Evolutionary conservation across 768 basidiomycete species (phyloP).

Genomic region (Dioszegia crocea): DNA sequence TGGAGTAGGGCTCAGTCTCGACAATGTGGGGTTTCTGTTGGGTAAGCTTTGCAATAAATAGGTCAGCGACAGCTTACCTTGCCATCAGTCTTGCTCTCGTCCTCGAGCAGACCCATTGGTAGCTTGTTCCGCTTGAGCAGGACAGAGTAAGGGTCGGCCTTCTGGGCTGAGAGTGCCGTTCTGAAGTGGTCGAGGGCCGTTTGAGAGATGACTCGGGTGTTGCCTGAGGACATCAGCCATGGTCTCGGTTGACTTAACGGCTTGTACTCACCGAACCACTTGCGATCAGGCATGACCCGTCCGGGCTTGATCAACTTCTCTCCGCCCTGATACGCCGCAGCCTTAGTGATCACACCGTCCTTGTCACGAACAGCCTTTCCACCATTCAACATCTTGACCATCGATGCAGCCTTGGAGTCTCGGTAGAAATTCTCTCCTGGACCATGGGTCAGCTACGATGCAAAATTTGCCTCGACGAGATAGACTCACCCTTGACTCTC

Average conservation of each 20-base stretch:
- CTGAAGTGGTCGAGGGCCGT: constrained; percentile 94
- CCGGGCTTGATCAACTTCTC: constrained; percentile 86
- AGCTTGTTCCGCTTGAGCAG: constrained; percentile 89
- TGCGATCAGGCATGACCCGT: constrained; percentile 84
- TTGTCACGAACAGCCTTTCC: constrained; percentile 86
- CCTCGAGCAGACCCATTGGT: constrained; percentile 92
- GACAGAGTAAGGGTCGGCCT: constrained; percentile 93
- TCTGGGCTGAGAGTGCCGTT: constrained; percentile 74
- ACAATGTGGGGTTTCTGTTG: constrained; percentile 81
- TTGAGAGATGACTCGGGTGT: constrained; percentile 97
- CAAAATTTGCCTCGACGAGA: not conserved
- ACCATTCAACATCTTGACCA: constrained; percentile 87
- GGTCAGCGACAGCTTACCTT: constrained; percentile 56
- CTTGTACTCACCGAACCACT: constrained; percentile 97
- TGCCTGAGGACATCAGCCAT: constrained; percentile 57
- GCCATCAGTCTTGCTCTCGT: constrained; percentile 75
- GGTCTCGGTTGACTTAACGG: too few relatives aligned
- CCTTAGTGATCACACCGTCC: constrained; percentile 86
- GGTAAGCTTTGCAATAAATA: constrained; percentile 4
- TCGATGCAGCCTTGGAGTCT: constrained; percentile 78
- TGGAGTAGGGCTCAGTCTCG: constrained; percentile 87
- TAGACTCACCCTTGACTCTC: constrained; percentile 48
- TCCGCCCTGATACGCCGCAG: constrained; percentile 93
- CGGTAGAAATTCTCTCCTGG: constrained; percentile 95
- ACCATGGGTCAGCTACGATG: not conserved